Evolutionary conservation across 2,329 filamentous ascomycete species (phyloP), one percentile per base, ranked within the genome.

Genomic region (Neofusicoccum sp.): DNA sequence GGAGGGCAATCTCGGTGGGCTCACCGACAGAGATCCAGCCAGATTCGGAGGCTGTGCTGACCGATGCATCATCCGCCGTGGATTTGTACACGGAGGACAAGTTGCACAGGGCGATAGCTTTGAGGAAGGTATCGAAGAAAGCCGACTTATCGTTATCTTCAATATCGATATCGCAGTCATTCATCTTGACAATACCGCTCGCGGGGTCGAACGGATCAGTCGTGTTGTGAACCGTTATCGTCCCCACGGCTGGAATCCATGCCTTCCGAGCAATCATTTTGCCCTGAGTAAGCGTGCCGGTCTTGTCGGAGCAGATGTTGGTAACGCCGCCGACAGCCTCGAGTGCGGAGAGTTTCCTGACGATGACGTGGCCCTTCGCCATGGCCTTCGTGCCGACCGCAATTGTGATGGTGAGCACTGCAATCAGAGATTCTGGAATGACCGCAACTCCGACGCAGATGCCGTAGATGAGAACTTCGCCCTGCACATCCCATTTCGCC

Each of bases 341-440:
- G 40, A 77, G 73, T 28, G 74, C 71, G 2, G 71, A 70, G 40
- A 74, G 68, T 14, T 76, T 74, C 54, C 75, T 67, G 31, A 74
- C 75, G 49, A 77, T 74, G 65, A 77, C 75, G 59, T 76, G 73
- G 45, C 73, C 70, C 40, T 70, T 73, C 28, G 73, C 74, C 75
- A 77, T 77, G 41, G 71, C 72, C 64, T 76, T 76, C 8, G 72
- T 74, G 47, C 74, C 74, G 14, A 76, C 73, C 3, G 74, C 71
- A 78, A 89, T 87, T 3, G 86, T 88, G 58, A 89, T 88, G 33
- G 86, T 89, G 31, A 89, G 73, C n/a, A 60, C 57, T 7, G 57
- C 57, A 43, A 60, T 60, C 44, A 89, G 75, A 38, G 82, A 78
- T 61, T 79, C 78, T 2, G 78, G 78, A 31, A 80, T 79, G 38